These are phyloP conservation scores for Cerioporus squamosus DNA, from an alignment of 1,284 basidiomycete species.

Conservation along the genomic window DNA sequence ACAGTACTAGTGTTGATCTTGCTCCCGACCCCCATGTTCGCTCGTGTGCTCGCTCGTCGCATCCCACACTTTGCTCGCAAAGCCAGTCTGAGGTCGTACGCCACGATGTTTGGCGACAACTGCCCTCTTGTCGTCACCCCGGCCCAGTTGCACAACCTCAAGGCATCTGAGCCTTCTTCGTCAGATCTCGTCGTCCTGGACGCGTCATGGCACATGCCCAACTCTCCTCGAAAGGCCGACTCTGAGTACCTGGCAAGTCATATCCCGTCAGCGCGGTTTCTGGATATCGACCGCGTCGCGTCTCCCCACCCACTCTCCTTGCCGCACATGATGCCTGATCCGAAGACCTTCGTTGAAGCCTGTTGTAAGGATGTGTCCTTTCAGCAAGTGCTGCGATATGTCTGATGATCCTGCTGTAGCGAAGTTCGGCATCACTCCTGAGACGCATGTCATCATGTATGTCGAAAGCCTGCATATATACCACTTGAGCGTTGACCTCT, in stretches of 20 bases:
- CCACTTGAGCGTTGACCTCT: neutral
- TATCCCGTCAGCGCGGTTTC: slow-evolving; percentile 77
- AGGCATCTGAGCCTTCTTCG: slow-evolving; percentile 11
- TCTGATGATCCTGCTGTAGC: slow-evolving; percentile 44
- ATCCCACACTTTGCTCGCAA: slow-evolving; percentile 5
- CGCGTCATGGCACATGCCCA: slow-evolving; percentile 90
- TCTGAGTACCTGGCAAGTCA: slow-evolving; percentile 72
- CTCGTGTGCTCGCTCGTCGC: slow-evolving; percentile 16
- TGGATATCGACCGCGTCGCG: slow-evolving; percentile 85
- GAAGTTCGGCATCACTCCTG: slow-evolving; percentile 73
- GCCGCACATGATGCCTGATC: slow-evolving; percentile 92
- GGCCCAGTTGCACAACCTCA: slow-evolving; percentile 44
- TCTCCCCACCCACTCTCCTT: slow-evolving; percentile 74
- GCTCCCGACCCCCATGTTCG: slow-evolving; percentile 9
- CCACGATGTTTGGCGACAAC: slow-evolving; percentile 30
- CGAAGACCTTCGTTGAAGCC: slow-evolving; percentile 75
- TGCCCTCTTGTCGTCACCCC: slow-evolving; percentile 60
- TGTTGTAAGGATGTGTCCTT: slow-evolving; percentile 63
- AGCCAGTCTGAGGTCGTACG: slow-evolving; percentile 6
- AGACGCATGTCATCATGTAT: slow-evolving; percentile 84
- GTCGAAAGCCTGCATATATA: slow-evolving; percentile 26
- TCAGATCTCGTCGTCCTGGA: slow-evolving; percentile 63
- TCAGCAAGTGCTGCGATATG: neutral
- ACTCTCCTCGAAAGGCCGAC: slow-evolving; percentile 64
- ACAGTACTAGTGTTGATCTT: neutral